These are phyloP conservation scores for Ophiostoma piceae DNA, from an alignment of 2,329 filamentous ascomycete species.

Conservation along the genomic window DNA sequence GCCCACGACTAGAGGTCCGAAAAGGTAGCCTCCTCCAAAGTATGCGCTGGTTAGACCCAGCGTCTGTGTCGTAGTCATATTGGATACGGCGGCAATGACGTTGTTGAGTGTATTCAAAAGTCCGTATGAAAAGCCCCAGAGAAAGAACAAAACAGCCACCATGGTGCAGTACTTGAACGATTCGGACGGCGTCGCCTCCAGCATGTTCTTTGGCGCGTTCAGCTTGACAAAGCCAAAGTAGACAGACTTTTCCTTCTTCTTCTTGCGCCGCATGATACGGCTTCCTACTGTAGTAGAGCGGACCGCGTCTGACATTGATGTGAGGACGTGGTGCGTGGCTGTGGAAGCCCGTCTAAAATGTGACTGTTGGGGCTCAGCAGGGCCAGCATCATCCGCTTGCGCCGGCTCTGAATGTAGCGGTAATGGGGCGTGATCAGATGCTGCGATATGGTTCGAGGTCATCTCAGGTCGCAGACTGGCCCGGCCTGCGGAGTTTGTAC, in stretches of 20 bases:
- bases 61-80: slow-evolving; percentile 57
- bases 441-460: not conserved
- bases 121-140: slow-evolving; percentile 85
- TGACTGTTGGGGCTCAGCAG: not conserved
- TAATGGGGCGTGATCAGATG: not conserved
- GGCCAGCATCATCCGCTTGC: not conserved
- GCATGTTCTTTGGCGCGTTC: slow-evolving; percentile 62
- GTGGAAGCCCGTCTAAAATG: not conserved
- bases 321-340: not conserved
- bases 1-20: slow-evolving; percentile 65
- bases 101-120: slow-evolving; percentile 76
- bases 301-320: not conserved
- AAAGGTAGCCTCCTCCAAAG: slow-evolving; percentile 64
- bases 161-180: slow-evolving; percentile 67
- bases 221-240: slow-evolving; percentile 71
- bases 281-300: not conserved
- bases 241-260: not conserved
- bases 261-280: not conserved
- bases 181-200: slow-evolving; percentile 57
- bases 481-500: too few relatives aligned
- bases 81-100: slow-evolving; percentile 58
- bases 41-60: slow-evolving; percentile 66
- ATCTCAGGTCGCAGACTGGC: not conserved
- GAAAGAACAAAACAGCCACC: slow-evolving; percentile 75
- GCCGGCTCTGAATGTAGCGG: not conserved